Evolutionary conservation across 148 eudicot genomes (phyloP).

Genomic region (Cornus controversa): DNA sequence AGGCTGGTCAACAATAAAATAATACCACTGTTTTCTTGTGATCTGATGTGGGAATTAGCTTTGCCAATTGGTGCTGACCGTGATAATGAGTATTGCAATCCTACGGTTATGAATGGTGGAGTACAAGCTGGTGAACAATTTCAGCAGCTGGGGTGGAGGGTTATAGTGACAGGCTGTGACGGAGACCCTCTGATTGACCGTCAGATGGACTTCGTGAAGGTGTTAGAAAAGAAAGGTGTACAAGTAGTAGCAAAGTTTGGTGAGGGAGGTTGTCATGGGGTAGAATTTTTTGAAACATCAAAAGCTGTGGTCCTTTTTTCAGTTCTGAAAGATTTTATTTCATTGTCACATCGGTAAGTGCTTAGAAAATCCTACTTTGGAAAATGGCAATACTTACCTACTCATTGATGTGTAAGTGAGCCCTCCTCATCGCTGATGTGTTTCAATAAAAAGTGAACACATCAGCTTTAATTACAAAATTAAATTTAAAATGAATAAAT

Average conservation of each 20-base stretch:
- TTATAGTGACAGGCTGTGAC: conserved; percentile 29
- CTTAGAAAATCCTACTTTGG: no score
- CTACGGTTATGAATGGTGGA: conserved; percentile 1
- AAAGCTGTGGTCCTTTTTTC: not conserved
- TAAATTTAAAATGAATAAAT: no score
- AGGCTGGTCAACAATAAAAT: conserved; percentile 25
- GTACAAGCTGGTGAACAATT: conserved; percentile 12
- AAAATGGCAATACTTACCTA: no score
- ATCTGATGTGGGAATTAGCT: conserved; percentile 51
- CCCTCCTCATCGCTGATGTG: no score
- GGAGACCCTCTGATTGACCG: conserved; percentile 41
- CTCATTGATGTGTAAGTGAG: no score
- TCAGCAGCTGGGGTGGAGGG: conserved; percentile 29
- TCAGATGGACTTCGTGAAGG: conserved; percentile 19
- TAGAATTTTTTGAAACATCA: not conserved
- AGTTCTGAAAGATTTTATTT: no score
- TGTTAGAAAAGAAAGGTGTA: conserved; percentile 21
- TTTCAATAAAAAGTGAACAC: no score
- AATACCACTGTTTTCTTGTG: conserved; percentile 34
- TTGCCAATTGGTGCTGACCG: conserved; percentile 44
- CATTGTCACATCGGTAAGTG: no score
- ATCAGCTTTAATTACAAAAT: no score
- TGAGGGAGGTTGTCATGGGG: not conserved
- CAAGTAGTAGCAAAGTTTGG: not conserved
- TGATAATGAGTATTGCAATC: conserved; percentile 36